These are phyloP conservation scores for Cadophora gregata DNA, from an alignment of 2,329 filamentous ascomycete species.

Conservation along the genomic window DNA sequence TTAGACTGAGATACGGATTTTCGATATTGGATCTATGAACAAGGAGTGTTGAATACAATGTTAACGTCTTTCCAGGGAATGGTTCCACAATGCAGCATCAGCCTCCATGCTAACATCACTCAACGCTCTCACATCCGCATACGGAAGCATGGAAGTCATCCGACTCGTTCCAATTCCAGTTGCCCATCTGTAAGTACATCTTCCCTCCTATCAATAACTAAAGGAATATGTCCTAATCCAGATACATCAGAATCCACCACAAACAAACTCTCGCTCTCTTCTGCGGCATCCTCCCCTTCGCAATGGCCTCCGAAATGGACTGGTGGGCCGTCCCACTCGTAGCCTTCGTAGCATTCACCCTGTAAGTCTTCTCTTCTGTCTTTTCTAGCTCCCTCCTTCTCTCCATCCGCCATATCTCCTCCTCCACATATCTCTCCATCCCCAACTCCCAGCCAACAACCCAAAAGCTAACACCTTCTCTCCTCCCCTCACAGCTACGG, in stretches of 20 bases:
- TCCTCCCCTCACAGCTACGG: slow-evolving; percentile 52
- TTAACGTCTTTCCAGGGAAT: slow-evolving; percentile 48
- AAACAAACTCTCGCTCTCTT: slow-evolving; percentile 68
- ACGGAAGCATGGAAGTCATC: slow-evolving; percentile 70
- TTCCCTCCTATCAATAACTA: slow-evolving; percentile 37
- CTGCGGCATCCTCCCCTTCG: slow-evolving; percentile 65
- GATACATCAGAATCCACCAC: slow-evolving; percentile 59
- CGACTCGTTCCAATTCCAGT: slow-evolving; percentile 68
- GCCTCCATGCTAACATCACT: slow-evolving; percentile 63
- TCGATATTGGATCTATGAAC: too few species aligned
- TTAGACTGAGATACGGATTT: too few species aligned
- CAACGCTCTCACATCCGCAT: slow-evolving; percentile 61
- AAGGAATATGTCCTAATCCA: slow-evolving; percentile 15
- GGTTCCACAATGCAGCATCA: slow-evolving; percentile 65
- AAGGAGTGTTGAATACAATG: neutral
- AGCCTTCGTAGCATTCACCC: slow-evolving; percentile 64
- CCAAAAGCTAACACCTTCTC: neutral
- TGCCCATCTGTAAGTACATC: slow-evolving; percentile 56
- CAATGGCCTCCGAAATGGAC: slow-evolving; percentile 65
- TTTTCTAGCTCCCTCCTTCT: neutral
- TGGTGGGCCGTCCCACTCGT: slow-evolving; percentile 68
- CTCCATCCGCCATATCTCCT: neutral
- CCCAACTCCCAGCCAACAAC: neutral
- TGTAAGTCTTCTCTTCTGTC: slow-evolving; percentile 41
- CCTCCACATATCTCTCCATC: neutral